phyloP scores from a whole-genome alignment of 2,329 filamentous ascomycete genomes.

The Penicillium corylophilum region DNA sequence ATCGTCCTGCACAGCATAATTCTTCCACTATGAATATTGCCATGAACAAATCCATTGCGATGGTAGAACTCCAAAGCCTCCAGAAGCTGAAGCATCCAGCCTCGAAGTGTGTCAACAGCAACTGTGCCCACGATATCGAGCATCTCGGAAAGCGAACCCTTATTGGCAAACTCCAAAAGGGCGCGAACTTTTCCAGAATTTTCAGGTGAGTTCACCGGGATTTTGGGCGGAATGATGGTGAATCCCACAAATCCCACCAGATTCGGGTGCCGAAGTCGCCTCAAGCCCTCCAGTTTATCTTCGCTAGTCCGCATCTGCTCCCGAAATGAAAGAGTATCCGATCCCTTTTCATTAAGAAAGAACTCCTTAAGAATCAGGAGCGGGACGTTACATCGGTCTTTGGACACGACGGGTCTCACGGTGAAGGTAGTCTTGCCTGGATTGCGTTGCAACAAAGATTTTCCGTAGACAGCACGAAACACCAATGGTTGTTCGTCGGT shows the following conservation, averaged over 20 bases:
- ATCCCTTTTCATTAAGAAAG: slow-evolving; percentile 56
- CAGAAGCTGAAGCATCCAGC: slow-evolving; percentile 88
- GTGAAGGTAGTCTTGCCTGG: slow-evolving; percentile 64
- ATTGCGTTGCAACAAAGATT: slow-evolving; percentile 64
- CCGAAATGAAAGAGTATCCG: slow-evolving; percentile 65
- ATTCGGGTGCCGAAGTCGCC: slow-evolving; percentile 71
- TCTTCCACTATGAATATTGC: slow-evolving; percentile 76
- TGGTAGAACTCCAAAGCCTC: slow-evolving; percentile 87
- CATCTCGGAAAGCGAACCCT: slow-evolving; percentile 78
- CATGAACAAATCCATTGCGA: slow-evolving; percentile 78
- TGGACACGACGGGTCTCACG: slow-evolving; percentile 65
- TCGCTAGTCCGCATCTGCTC: slow-evolving; percentile 76
- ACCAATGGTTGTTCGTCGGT: slow-evolving; percentile 61
- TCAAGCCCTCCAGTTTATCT: slow-evolving; percentile 71
- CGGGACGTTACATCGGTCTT: slow-evolving; percentile 56
- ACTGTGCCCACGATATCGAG: slow-evolving; percentile 76
- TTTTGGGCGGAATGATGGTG: slow-evolving; percentile 62
- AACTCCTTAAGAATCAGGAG: slow-evolving; percentile 73
- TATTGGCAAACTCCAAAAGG: slow-evolving; percentile 73
- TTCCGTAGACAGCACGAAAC: slow-evolving; percentile 71
- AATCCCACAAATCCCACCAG: slow-evolving; percentile 79
- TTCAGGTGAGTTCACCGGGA: slow-evolving; percentile 40
- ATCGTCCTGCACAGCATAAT: slow-evolving; percentile 71
- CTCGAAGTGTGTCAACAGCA: slow-evolving; percentile 71
- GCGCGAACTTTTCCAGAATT: slow-evolving; percentile 70